A percentile compares a stretch with the other conserved stretches of the same genome.
Evolutionary conservation across 176 grass and related monocot species (phyloP).

Genomic region (Aegilops sharonensis): DNA sequence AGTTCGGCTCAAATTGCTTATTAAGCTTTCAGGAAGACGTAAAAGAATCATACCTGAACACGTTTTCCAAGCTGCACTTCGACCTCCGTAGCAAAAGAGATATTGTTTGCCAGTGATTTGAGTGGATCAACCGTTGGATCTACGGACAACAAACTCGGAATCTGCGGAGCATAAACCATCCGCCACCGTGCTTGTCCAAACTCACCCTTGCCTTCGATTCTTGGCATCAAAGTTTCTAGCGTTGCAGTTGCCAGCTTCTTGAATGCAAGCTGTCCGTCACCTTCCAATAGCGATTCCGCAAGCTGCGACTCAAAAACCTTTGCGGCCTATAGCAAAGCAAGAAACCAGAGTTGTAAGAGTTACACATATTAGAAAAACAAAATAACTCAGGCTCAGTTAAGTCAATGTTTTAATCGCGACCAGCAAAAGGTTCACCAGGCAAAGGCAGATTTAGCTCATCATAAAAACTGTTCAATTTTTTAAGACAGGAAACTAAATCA

Average conservation of each 20-base stretch:
- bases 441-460: background rate
- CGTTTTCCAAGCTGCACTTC: slow-evolving; percentile 91
- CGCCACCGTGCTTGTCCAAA: slow-evolving; percentile 95
- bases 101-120: slow-evolving; percentile 96
- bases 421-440: slow-evolving; percentile 12
- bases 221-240: slow-evolving; percentile 92
- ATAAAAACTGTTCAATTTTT: background rate
- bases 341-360: slow-evolving; percentile 5
- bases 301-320: slow-evolving; percentile 90
- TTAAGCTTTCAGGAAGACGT: background rate
- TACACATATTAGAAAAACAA: background rate
- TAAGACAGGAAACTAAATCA: slow-evolving; percentile 18
- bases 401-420: background rate
- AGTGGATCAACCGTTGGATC: slow-evolving; percentile 92
- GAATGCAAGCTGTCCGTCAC: slow-evolving; percentile 90
- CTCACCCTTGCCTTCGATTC: slow-evolving; percentile 96
- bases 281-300: slow-evolving; percentile 91
- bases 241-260: slow-evolving; percentile 97
- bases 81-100: slow-evolving; percentile 92
- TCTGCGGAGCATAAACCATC: slow-evolving; percentile 87
- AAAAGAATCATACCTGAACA: slow-evolving; percentile 63
- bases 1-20: slow-evolving; percentile 12
- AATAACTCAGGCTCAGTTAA: background rate
- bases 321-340: slow-evolving; percentile 60
- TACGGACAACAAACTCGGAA: slow-evolving; percentile 88